Base-by-base conservation (phyloP, 345 rosid species). In the Hypericum androsaemum region DNA sequence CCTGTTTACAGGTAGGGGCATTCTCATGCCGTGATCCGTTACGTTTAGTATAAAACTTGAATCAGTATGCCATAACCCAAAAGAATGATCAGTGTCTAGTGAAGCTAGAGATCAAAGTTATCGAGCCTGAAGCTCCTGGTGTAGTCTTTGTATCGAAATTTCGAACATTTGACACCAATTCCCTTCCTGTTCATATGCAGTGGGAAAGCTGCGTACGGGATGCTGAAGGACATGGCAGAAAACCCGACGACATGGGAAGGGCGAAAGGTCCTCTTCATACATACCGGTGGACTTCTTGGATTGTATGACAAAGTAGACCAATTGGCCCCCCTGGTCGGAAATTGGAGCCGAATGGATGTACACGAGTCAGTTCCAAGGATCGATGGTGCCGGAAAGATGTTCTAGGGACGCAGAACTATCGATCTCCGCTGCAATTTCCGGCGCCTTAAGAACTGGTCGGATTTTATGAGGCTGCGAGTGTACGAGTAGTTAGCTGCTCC, bases 261-360 rank as follows among this genome's bases (percentile, higher is more conserved):
- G 50, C 79, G 79, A 62, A 87, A 77, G 66, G 64, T 90, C 50
- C 78, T 82, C 53, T 84, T 90, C 66, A 64, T 90, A 62, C 95
- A 90, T 75, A 87, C 95, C 0, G 89, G 96, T 11, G 95, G 98
- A 10, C 83, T 82, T 36, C 82, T 87, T 0, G 94, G 95, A 2
- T 72, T 87, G 67, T 84, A 51, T 14, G 96, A 90, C 59, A 87
- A 87, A 76, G 88, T 75, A 12, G 95, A 84, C 55, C 81, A 84
- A 68, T 55, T 90, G 80, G 71, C 74, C 47, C 39, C 95, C 3
- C 70, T 76, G 48, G 64, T 90, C 4, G 72, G 74, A 35, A 82
- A 82, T 38, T 90, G 95, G 83, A 50, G 52, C 10, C 65, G 88
- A 15, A 75, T 90, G 96, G 89, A 84, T 50, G 88, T 90, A 36